Base-by-base conservation (phyloP, 495 filamentous ascomycete genomes). In the Aspergillus wentii region DNA sequence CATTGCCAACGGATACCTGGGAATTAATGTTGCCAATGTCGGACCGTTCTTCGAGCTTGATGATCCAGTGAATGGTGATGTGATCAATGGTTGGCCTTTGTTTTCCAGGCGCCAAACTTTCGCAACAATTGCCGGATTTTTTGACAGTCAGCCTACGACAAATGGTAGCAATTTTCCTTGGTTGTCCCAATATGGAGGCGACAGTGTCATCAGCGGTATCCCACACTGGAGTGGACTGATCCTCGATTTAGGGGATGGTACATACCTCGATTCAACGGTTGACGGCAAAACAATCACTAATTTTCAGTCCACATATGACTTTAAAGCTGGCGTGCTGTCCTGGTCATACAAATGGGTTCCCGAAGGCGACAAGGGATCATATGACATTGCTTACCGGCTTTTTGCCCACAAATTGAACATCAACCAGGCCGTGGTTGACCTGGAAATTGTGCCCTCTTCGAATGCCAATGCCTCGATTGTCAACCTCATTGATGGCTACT, bases 111-210 rank as follows among this genome's bases (percentile, higher is more conserved):
- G 85, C 10, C 80, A 86, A 50, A 75, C 80, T 1, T 86, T 90
- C 54, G 78, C 81, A 3, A 87, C 83, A 0, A 75, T 90, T 38
- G 72, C 78, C 26, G 85, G 85, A 1, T 90, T 90, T 56, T 88
- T 72, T 41, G 73, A 88, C 43, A 56, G 63, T 7, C 83, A 88
- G 54, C 66, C 67, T 1, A 73, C 62, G 22, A 79, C 73, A 0
- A 82, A 79, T 25, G 69, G 73, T 3, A 79, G 76, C 6, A 90
- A 90, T 51, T 88, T 82, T 48, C 66, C 66, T 4, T 88, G 85
- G 83, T 61, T 88, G 19, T 66, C 75, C 38, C 75, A 86, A 45
- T 82, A 85, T 53, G 85, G 84, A 11, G 72, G 72, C 17, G 85
- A 90, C 51, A 82, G 75, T 40, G 78, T 83, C 15, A 87, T 88